Percentiles rank a stretch among this genome's conserved stretches.
Conservation (phyloP, 2,329 filamentous ascomycete genomes). For the Alternaria novae-zelandiae region DNA sequence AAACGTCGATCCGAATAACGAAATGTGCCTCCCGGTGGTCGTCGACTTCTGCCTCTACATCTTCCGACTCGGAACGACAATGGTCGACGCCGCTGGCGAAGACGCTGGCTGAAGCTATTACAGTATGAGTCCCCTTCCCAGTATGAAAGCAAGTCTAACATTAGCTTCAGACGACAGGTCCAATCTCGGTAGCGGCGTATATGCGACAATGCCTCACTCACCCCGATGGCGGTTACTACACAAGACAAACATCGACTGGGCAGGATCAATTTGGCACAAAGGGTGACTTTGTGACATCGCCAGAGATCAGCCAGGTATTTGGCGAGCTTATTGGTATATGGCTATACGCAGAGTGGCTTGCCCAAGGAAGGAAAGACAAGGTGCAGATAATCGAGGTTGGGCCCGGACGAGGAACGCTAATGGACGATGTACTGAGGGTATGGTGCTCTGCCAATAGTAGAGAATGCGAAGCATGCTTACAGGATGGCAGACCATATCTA, state of each 20-base stretch:
- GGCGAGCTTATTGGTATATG: constrained; percentile 93
- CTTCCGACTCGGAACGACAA: constrained; percentile 54
- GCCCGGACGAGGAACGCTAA: constrained; percentile 90
- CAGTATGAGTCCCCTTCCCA: constrained; percentile 59
- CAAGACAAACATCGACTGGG: constrained; percentile 68
- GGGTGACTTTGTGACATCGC: constrained; percentile 96
- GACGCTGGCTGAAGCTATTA: constrained; percentile 83
- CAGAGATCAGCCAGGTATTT: constrained; percentile 97
- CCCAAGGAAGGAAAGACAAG: constrained; percentile 76
- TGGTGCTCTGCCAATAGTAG: constrained; percentile 35
- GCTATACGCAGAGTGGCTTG: constrained; percentile 96
- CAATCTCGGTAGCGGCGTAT: constrained; percentile 88
- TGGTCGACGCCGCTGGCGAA: constrained; percentile 96
- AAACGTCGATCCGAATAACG: constrained; percentile 5
- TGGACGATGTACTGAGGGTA: constrained; percentile 94
- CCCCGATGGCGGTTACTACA: constrained; percentile 92
- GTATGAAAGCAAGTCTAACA: constrained; percentile 1
- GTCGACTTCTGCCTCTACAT: constrained; percentile 20
- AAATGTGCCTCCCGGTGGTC: constrained; percentile 48
- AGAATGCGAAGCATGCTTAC: constrained; percentile 14
- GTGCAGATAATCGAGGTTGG: constrained; percentile 94
- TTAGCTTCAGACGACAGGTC: constrained; percentile 74
- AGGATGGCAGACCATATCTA: constrained; percentile 72
- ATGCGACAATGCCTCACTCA: constrained; percentile 99
- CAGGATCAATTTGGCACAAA: constrained; percentile 90